Evolutionary conservation across 805 yeast genomes (phyloP), one percentile per base, ranked within the genome.

Genomic region (Saccharomycopsis synnaedendra): DNA sequence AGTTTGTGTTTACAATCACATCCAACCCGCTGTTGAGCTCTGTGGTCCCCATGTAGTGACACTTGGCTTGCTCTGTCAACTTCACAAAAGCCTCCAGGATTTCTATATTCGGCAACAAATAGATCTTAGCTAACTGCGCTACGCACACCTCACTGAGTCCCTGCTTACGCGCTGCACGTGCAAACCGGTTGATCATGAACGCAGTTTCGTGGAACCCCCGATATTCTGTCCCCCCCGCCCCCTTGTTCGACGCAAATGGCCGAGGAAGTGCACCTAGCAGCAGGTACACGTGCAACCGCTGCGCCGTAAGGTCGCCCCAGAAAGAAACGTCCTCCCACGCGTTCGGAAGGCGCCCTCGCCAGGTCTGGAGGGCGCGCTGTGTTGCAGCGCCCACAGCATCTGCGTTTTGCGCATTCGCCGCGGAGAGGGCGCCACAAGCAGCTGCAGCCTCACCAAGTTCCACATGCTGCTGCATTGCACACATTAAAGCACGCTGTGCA

Each of bases 161-260:
- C 62, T 93, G 99, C 63, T 87, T 86, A 54, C 98, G 75, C 0
- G 98, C 97, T 46, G 93, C 97, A 67, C 93, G 98, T 0, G 99
- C 98, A 70, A 93, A 93, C 45, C 97, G 69, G 65, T 93, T 93
- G 58, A 93, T 90, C 7, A 94, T 96, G 97, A 97, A 93, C 0
- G 98, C 98, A 63, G 90, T 87, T 64, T 93, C 99, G 62, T 93
- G 99, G 65, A 85, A 93, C 1, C 99, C 98, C 53, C 97, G 74
- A 64, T 88, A 93, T 0, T 96, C 97, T 1, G 96, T 87, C 60
- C 85, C 85, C 34, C 85, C 85, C 42, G 80, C 78, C 27, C 11
- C 29, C 3, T 10, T 32, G 11, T 81, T 80, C 39, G 78, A 75
- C 9, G 47, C 49, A 31, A 51, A 32, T 9, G 97, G 97, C 73